Evolutionary conservation across 345 rosid genomes (phyloP).

Genomic region (Xanthoceras sorbifolium): DNA sequence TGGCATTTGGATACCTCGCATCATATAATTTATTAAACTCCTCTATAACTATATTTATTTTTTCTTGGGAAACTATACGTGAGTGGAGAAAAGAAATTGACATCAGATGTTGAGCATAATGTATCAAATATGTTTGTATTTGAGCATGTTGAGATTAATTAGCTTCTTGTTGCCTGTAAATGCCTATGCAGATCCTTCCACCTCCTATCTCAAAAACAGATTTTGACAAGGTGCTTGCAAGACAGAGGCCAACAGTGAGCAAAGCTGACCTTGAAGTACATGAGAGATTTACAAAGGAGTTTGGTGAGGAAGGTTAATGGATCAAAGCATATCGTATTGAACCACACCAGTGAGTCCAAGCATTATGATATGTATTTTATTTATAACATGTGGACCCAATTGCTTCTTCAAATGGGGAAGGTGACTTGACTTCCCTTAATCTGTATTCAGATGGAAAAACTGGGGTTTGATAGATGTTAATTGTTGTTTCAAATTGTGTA

Average conservation of each 20-base stretch:
- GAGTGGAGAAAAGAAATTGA: conserved; percentile 1
- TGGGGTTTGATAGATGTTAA: conserved; percentile 28
- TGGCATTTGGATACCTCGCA: background rate
- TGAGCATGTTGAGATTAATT: background rate
- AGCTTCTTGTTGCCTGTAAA: background rate
- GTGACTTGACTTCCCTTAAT: conserved; percentile 34
- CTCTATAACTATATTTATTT: background rate
- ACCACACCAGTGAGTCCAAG: conserved; percentile 33
- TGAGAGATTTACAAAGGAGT: conserved; percentile 95
- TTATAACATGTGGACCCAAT: conserved; percentile 30
- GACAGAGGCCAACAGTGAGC: conserved; percentile 96
- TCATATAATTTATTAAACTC: background rate
- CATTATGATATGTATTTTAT: conserved; percentile 44
- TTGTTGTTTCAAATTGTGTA: conserved; percentile 47
- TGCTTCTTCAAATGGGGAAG: conserved; percentile 33
- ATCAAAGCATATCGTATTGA: conserved; percentile 9
- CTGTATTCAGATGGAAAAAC: conserved; percentile 34
- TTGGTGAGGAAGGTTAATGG: conserved; percentile 92
- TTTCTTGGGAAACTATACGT: background rate
- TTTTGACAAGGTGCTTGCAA: conserved; percentile 90
- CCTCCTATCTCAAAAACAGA: conserved; percentile 80
- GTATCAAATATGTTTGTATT: background rate
- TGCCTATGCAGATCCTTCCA: conserved; percentile 74
- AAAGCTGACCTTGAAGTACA: conserved; percentile 86
- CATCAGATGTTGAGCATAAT: background rate